These are phyloP conservation scores for Dalbergia cultrata DNA, from an alignment of 306 rosid species.

Conservation along the genomic window DNA sequence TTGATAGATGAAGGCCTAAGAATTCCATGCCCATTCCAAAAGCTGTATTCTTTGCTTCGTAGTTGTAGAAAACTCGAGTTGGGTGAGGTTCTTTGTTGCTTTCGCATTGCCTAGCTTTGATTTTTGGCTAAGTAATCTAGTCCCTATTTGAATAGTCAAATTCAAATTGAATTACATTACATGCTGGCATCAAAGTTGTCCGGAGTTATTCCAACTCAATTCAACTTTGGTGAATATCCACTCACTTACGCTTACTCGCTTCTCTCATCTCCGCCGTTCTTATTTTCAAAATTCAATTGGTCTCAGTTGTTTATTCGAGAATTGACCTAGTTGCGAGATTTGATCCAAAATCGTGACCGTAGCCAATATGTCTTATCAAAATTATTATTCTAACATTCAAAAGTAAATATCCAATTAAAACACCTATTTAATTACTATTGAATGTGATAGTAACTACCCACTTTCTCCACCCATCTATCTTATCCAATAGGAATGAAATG, in stretches of 20 bases:
- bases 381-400: too few relatives aligned
- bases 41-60: conserved; percentile 49
- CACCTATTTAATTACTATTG: too few relatives aligned
- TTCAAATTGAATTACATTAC: background rate
- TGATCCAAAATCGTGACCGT: background rate
- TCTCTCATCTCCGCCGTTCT: background rate
- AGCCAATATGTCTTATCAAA: background rate
- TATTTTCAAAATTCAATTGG: background rate
- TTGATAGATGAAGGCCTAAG: conserved; percentile 14
- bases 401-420: too few relatives aligned
- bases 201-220: background rate
- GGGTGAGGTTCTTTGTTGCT: conserved; percentile 30
- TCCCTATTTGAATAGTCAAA: background rate
- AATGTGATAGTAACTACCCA: too few relatives aligned
- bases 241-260: background rate
- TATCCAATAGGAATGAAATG: too few relatives aligned
- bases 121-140: conserved; percentile 1
- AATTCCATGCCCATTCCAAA: background rate
- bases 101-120: conserved; percentile 7
- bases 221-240: background rate
- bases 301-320: conserved; percentile 11
- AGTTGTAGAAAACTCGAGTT: conserved; percentile 16
- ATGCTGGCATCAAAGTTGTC: background rate
- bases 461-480: too few relatives aligned
- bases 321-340: background rate